Base-by-base conservation (phyloP, 768 basidiomycete species). In the Russula griseocarnosa region DNA sequence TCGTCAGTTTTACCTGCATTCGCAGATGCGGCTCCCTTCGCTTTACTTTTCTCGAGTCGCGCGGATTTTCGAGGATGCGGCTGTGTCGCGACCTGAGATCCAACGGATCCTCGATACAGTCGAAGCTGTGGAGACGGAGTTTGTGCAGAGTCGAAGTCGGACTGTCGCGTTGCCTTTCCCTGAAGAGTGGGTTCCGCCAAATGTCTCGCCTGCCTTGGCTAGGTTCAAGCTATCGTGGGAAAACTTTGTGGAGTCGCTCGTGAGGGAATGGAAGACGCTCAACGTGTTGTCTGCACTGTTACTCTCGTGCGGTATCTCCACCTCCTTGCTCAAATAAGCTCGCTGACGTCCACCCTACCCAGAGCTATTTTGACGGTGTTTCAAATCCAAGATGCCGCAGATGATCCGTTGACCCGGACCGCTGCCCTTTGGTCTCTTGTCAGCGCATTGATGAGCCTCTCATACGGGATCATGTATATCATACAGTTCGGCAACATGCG, bases 1-100 rank as follows among this genome's bases (percentile, higher is more conserved):
- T 0, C 74, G 80, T 26, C 78, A 81, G 66, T 30, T 73, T 0
- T 83, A 83, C 67, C 72, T 81, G 50, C 73, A 75, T 52, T 49
- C 75, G 30, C 81, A 92, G 9, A 78, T 92, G 20, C 81, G 85
- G 18, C 79, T 92, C n/a, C 91, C 90, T 2, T 82, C 86, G 0
- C 77, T 91, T 69, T 92, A 92, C 70, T 92, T 91, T 73, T 82
- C 86, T 3, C 85, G 90, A 3, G 90, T 92, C 26, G 82, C 87
- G 3, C 80, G 83, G 54, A 82, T 92, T 30, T 91, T 90, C 66
- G 82, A 87, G 68, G 88, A 90, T 61, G 89, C 90, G 2, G 86
- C 92, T 59, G 81, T 92, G 56, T 88, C 88, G 70, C 80, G 79
- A 65, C 87, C 85, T 10, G 90, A 92, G 70, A 82, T 92, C 3